phyloP scores from a whole-genome alignment of 1,284 basidiomycete genomes.

The Pascua guehoae region DNA sequence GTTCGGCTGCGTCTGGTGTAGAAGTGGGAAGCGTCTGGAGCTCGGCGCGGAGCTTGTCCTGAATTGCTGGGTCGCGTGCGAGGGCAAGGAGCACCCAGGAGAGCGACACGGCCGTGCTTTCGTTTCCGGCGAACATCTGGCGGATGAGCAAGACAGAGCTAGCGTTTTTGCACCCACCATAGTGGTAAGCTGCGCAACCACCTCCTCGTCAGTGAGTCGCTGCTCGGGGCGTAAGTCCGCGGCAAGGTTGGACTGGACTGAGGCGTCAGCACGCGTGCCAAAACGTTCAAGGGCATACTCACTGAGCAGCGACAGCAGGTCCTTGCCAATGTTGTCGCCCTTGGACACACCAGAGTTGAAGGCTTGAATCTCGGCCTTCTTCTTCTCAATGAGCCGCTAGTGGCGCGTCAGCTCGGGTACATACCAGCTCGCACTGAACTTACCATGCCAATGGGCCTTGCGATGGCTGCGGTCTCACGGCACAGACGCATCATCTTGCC shows the following conservation, averaged over 20 bases:
- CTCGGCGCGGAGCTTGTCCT: conserved; percentile 60
- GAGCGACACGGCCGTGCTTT: conserved; percentile 67
- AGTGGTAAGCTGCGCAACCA: conserved; percentile 69
- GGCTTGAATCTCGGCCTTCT: too few species aligned
- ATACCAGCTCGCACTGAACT: too few species aligned
- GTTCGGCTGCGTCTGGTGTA: conserved; percentile 22
- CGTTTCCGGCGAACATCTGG: conserved; percentile 59
- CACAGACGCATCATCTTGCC: too few species aligned
- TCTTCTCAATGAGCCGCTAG: too few species aligned
- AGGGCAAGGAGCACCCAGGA: conserved; percentile 71
- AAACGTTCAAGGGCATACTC: too few species aligned
- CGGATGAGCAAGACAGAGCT: neutral
- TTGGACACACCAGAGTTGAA: conserved; percentile 29
- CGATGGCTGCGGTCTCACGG: too few species aligned
- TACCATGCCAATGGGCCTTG: too few species aligned
- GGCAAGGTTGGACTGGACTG: conserved; percentile 59
- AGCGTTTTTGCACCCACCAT: conserved; percentile 53
- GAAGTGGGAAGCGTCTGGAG: conserved; percentile 42
- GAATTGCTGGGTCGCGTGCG: conserved; percentile 56
- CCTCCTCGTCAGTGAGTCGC: conserved; percentile 62
- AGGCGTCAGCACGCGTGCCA: too few species aligned
- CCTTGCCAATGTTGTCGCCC: conserved; percentile 51
- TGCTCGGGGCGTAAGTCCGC: conserved; percentile 56
- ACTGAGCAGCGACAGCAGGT: conserved; percentile 29
- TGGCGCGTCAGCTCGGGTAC: too few species aligned